A percentile compares a stretch with the other conserved stretches of the same genome.
phyloP scores from a whole-genome alignment of 805 yeast species.

The Lachancea lanzarotensis region DNA sequence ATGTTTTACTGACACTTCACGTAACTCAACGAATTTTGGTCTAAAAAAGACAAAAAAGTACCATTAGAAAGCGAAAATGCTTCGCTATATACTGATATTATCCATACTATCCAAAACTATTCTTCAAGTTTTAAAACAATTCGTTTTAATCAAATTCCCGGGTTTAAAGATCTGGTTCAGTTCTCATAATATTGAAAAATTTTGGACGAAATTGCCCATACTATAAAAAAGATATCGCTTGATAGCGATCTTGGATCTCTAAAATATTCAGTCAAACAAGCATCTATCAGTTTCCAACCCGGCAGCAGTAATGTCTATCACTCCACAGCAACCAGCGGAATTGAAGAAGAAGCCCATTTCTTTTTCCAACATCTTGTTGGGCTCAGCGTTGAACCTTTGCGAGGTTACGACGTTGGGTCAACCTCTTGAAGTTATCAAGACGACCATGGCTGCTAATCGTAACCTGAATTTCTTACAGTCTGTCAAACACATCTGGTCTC shows the following conservation, averaged over 20 bases:
- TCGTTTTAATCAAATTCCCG: neutral
- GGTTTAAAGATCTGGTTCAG: neutral
- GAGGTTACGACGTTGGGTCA: conserved; percentile 95
- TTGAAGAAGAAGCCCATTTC: conserved; percentile 79
- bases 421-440: conserved; percentile 91
- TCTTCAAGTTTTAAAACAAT: neutral
- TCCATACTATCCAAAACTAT: neutral
- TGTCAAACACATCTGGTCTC: conserved; percentile 71
- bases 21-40: neutral
- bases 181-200: neutral
- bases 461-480: conserved; percentile 60
- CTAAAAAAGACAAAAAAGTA: neutral
- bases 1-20: neutral
- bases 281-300: neutral
- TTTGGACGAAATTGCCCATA: neutral
- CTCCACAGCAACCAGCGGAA: conserved; percentile 33
- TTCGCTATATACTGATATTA: neutral
- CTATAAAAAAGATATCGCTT: too few relatives aligned
- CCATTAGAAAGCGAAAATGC: neutral
- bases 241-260: too few relatives aligned
- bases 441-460: conserved; percentile 98
- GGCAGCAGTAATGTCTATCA: conserved; percentile 28
- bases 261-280: too few relatives aligned
- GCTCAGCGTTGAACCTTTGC: conserved; percentile 87
- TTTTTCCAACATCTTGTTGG: conserved; percentile 82